Conservation (phyloP, 495 filamentous ascomycete species). For the Hypoxylon crocopeplum region DNA sequence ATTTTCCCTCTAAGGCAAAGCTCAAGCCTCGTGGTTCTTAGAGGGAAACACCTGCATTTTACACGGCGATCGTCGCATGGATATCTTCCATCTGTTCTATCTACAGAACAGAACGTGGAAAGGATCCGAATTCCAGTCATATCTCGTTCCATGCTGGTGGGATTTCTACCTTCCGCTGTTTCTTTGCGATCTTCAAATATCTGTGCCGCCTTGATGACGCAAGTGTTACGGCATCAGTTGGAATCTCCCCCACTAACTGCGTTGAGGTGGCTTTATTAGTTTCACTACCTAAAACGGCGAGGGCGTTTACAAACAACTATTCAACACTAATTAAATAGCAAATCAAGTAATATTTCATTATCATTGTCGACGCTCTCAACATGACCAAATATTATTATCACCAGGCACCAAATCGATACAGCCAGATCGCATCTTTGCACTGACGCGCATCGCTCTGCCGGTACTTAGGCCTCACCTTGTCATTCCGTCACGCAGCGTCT, state of each 20-base stretch:
- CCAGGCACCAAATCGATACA: constrained; percentile 2
- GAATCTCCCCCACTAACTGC: constrained; percentile 7
- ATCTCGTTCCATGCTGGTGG: no score
- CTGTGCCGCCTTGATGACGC: constrained; percentile 22
- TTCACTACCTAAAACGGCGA: background rate
- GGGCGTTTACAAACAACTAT: no score
- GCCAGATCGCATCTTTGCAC: constrained; percentile 9
- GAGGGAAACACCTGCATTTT: background rate
- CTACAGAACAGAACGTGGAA: background rate
- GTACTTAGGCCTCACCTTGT: constrained; percentile 27
- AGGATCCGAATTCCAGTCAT: constrained; percentile 6
- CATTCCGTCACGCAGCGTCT: constrained; percentile 22
- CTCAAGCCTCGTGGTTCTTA: constrained; percentile 1
- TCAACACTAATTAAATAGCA: no score
- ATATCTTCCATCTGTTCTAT: constrained; percentile 4
- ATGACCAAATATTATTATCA: background rate
- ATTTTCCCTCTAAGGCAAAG: background rate
- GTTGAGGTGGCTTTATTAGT: constrained; percentile 5
- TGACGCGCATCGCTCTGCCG: constrained; percentile 25
- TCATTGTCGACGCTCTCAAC: no score
- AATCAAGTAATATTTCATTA: no score
- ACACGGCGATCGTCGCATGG: background rate
- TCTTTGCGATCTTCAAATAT: constrained; percentile 1
- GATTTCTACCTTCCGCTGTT: constrained; percentile 6
- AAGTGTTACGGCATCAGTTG: constrained; percentile 34